Percentiles rank a stretch among this genome's conserved stretches.
These are phyloP conservation scores for Luvunga scandens DNA, from an alignment of 345 rosid genomes.

Conservation along the genomic window DNA sequence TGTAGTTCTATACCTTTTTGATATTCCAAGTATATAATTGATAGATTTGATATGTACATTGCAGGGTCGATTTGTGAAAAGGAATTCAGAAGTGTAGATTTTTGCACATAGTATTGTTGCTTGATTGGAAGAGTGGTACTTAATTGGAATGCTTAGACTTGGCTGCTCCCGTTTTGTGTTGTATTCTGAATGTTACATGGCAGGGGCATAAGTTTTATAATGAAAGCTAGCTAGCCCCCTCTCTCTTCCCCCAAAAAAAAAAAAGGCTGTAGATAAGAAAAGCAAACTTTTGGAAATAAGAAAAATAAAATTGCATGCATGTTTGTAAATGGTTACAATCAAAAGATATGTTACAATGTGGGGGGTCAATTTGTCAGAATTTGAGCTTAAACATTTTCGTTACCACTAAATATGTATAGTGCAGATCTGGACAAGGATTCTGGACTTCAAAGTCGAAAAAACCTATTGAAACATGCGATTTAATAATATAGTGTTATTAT, in stretches of 20 bases:
- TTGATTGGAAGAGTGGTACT: background rate
- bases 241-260: background rate
- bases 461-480: too few relatives aligned
- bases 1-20: background rate
- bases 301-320: too few relatives aligned
- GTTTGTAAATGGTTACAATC: too few relatives aligned
- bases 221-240: background rate
- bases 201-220: background rate
- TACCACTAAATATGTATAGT: too few relatives aligned
- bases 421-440: too few relatives aligned
- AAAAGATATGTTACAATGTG: too few relatives aligned
- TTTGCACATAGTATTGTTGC: background rate
- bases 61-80: slow-evolving; percentile 73
- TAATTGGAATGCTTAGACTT: background rate
- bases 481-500: too few relatives aligned
- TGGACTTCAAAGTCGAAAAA: too few relatives aligned
- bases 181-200: background rate
- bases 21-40: background rate
- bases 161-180: background rate
- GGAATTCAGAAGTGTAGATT: slow-evolving; percentile 22
- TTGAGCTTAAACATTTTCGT: too few relatives aligned
- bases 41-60: background rate
- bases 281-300: background rate
- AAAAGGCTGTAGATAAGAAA: background rate
- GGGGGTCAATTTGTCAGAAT: too few relatives aligned